phyloP scores from a whole-genome alignment of 495 filamentous ascomycete genomes.

The Trichoderma virens region DNA sequence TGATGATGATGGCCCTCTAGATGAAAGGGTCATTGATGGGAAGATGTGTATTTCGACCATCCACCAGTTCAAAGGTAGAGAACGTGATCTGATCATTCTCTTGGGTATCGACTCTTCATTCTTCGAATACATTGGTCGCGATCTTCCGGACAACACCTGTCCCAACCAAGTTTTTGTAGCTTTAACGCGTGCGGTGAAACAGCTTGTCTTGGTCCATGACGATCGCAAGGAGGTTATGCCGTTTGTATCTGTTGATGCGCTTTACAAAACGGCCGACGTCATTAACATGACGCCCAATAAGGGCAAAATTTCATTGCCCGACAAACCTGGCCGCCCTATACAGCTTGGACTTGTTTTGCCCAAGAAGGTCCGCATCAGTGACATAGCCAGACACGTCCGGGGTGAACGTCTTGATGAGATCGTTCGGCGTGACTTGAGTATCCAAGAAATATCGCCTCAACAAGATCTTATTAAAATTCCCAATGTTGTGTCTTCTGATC shows the following conservation, averaged over 20 bases:
- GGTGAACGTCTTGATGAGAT: slow-evolving; percentile 10
- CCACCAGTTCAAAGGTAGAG: slow-evolving; percentile 16
- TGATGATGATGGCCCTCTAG: slow-evolving; percentile 10
- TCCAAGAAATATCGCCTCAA: slow-evolving; percentile 10
- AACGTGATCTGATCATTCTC: slow-evolving; percentile 14
- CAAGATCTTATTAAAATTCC: slow-evolving; percentile 11
- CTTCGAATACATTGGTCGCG: slow-evolving; percentile 8
- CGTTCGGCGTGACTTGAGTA: slow-evolving; percentile 6
- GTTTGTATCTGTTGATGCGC: slow-evolving; percentile 8
- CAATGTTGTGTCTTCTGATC: slow-evolving; percentile 8
- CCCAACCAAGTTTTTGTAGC: slow-evolving; percentile 12
- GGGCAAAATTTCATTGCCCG: slow-evolving; percentile 5
- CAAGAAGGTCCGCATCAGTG: background rate
- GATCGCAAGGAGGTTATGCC: slow-evolving; percentile 9
- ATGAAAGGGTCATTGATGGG: slow-evolving; percentile 11
- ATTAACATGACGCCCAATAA: slow-evolving; percentile 5
- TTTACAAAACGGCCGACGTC: slow-evolving; percentile 10
- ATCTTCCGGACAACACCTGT: slow-evolving; percentile 9
- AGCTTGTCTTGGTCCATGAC: slow-evolving; percentile 10
- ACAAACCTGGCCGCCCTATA: slow-evolving; percentile 11
- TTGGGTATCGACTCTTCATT: slow-evolving; percentile 11
- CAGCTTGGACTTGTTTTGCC: slow-evolving; percentile 10
- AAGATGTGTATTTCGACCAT: slow-evolving; percentile 15
- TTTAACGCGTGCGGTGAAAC: slow-evolving; percentile 9
- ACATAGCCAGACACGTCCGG: slow-evolving; percentile 4